Percentiles rank a stretch among this genome's conserved stretches.
phyloP scores from a whole-genome alignment of 83 land plant genomes.

The Picea abies region DNA sequence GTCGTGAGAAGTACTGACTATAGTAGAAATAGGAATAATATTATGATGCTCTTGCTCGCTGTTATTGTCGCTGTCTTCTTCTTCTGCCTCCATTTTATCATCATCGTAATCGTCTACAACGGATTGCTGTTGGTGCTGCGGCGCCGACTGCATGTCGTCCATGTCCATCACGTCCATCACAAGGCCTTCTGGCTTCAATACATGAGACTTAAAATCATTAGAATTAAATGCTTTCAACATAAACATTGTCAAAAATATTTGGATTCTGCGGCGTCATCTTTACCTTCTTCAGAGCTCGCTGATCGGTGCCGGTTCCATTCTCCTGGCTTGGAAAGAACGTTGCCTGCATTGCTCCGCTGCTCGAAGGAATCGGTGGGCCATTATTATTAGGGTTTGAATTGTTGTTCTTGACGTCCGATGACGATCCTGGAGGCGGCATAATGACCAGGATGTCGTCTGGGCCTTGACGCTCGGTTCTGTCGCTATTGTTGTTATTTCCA shows the following conservation, averaged over 20 bases:
- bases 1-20: neutral
- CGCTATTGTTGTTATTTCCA: slow-evolving; percentile 2
- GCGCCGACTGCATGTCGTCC: neutral
- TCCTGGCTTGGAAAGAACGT: slow-evolving; percentile 29
- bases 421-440: slow-evolving; percentile 15
- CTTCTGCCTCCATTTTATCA: slow-evolving; percentile 20
- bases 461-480: neutral
- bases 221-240: neutral
- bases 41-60: slow-evolving; percentile 13
- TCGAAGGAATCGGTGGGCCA: slow-evolving; percentile 8
- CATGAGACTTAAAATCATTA: neutral
- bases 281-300: slow-evolving; percentile 35
- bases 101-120: slow-evolving; percentile 14
- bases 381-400: neutral
- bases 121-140: slow-evolving; percentile 15
- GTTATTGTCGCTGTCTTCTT: slow-evolving; percentile 17
- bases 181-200: slow-evolving; percentile 60
- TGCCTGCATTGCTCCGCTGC: slow-evolving; percentile 8
- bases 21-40: neutral
- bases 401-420: neutral
- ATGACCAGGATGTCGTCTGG: slow-evolving; percentile 13
- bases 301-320: slow-evolving; percentile 28
- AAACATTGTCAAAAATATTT: neutral
- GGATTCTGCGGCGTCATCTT: slow-evolving; percentile 3
- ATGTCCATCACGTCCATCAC: slow-evolving; percentile 44